Base-by-base conservation (phyloP, 2,329 filamentous ascomycete species). In the Epichloe festucae region DNA sequence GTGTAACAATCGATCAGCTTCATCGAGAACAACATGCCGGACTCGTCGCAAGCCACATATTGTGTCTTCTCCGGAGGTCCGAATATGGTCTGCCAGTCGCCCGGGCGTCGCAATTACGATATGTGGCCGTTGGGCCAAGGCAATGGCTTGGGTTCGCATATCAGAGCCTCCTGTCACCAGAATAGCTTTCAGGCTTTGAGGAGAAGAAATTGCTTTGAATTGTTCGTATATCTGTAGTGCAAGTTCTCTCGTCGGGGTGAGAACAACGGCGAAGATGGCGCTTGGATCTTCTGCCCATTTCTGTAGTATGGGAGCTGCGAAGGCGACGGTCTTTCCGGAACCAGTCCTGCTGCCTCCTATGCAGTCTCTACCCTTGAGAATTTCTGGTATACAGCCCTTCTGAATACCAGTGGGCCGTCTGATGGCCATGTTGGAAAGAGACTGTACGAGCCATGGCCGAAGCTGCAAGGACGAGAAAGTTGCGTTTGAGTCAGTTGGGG, bases 181-280 rank as follows among this genome's bases (percentile, higher is more conserved):
- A 44, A 91, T 76, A 4, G 86, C 83, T 66, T 95, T 95, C 58
- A 98, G 78, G 52, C 84, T 86, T 62, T 95, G 89, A 0, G 87
- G 85, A 4, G 89, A 82, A 3, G 89, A 91, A 51, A 98, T 89
- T 14, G 93, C 93, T 63, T 89, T 89, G 72, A 97, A 84, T 67
- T 98, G 93, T 70, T 98, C 93, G 65, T 85, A 94, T 48, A 98
- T 96, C 65, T 98, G 93, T 21, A 97, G 78, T 4, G 93, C 93
- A 53, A 98, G 79, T 71, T 98, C 93, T 60, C 85, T 79, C 6
- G 89, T 95, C 19, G 89, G 90, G 8, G 93, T 98, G 62, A 98
- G 71, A 14, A 98, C 80, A 5, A 98, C 73, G 2, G 82, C 91
- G 67, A 88, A 98, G 60, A 97, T 91, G 43, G 89, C 93, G 53